Conservation (phyloP, 148 eudicot genomes). For the Vaccinium macrocarpon region DNA sequence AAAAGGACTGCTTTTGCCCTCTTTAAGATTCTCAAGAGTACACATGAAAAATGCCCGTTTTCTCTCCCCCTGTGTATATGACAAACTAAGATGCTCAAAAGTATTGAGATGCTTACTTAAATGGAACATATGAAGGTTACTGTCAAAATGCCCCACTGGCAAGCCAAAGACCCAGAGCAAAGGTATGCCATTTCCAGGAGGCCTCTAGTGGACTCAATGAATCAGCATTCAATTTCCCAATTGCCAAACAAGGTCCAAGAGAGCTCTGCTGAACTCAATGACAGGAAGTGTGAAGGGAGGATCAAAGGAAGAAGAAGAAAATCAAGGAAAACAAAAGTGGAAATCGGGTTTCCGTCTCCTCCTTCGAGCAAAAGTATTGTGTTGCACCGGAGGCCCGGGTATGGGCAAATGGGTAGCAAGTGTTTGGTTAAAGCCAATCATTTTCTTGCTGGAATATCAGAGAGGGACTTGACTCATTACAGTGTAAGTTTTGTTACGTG, state of each 20-base stretch:
- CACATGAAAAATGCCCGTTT: conserved; percentile 12
- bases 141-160: conserved; percentile 52
- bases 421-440: conserved; percentile 68
- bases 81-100: neutral
- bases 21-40: conserved; percentile 1
- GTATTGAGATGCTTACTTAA: neutral
- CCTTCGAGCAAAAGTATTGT: conserved; percentile 40
- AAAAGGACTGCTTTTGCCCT: neutral
- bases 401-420: conserved; percentile 58
- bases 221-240: conserved; percentile 28
- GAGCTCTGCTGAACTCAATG: conserved; percentile 27
- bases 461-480: conserved; percentile 55
- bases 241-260: conserved; percentile 23
- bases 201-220: conserved; percentile 40
- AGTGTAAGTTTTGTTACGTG: conserved; percentile 38
- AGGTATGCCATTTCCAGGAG: conserved; percentile 54
- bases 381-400: conserved; percentile 55
- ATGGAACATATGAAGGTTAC: conserved; percentile 11
- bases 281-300: conserved; percentile 39
- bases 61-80: neutral
- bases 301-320: conserved; percentile 52
- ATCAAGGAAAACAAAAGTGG: conserved; percentile 32
- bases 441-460: conserved; percentile 54
- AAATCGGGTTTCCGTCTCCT: conserved; percentile 30
- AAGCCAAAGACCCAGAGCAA: conserved; percentile 48